Conservation (phyloP, 768 basidiomycete genomes). For the Mycena chlorophos region DNA sequence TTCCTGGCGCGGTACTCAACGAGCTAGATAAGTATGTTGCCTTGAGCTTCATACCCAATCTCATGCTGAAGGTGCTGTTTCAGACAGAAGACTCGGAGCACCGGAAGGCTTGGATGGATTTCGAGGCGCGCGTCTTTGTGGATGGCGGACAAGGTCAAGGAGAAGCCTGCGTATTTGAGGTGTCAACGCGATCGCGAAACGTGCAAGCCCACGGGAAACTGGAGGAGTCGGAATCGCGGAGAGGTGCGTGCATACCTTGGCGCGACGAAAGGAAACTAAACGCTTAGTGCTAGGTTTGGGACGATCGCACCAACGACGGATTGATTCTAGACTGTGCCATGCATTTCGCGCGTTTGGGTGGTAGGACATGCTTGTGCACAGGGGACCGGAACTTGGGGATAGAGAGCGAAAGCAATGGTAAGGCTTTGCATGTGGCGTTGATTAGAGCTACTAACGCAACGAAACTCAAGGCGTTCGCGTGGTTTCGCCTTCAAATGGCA, state of each 20-base stretch:
- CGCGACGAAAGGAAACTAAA: not conserved
- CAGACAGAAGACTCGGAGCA: slow-evolving; percentile 55
- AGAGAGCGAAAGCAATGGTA: slow-evolving; percentile 49
- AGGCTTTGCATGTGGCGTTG: slow-evolving; percentile 13
- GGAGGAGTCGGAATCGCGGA: slow-evolving; percentile 51
- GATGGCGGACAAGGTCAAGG: slow-evolving; percentile 61
- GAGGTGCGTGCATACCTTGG: slow-evolving; percentile 38
- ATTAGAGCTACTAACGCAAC: not conserved
- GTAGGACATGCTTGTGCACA: slow-evolving; percentile 63
- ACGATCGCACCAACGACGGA: slow-evolving; percentile 59
- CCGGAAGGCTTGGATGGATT: slow-evolving; percentile 54
- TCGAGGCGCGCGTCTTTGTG: slow-evolving; percentile 70
- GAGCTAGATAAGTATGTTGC: slow-evolving; percentile 69
- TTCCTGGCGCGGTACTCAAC: slow-evolving; percentile 73
- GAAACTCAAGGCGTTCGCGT: slow-evolving; percentile 6
- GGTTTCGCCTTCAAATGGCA: slow-evolving; percentile 14
- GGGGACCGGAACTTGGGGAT: slow-evolving; percentile 68
- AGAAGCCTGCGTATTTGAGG: slow-evolving; percentile 47
- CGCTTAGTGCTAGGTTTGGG: slow-evolving; percentile 20
- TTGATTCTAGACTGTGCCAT: slow-evolving; percentile 76
- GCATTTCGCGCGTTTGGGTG: slow-evolving; percentile 49
- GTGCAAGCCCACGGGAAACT: slow-evolving; percentile 57
- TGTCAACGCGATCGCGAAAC: slow-evolving; percentile 67
- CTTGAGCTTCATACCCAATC: not conserved
- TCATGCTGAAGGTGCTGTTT: not conserved